Percentiles rank a stretch among this genome's conserved stretches.
Conservation (phyloP, 106 monocot genomes). For the Dioscorea zingiberensis region DNA sequence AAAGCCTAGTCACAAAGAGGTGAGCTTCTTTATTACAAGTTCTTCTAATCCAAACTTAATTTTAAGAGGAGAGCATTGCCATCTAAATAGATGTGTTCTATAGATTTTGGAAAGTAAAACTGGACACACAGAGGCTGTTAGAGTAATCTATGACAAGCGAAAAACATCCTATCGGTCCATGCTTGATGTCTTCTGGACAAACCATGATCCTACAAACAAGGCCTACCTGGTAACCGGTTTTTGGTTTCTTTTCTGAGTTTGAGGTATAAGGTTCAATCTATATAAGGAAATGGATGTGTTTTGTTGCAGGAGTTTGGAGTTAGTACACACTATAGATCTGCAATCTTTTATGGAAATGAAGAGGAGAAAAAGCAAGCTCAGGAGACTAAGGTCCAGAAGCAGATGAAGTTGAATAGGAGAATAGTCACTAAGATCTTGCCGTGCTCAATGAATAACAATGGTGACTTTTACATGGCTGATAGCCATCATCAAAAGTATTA, state of each 20-base stretch:
- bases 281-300: neutral
- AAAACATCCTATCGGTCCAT: conserved; percentile 23
- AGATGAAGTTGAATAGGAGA: conserved; percentile 45
- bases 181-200: conserved; percentile 34
- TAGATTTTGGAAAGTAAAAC: conserved; percentile 33
- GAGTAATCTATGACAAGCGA: conserved; percentile 31
- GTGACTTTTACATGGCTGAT: conserved; percentile 15
- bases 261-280: neutral
- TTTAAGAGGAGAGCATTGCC: too few relatives aligned
- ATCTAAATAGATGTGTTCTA: neutral
- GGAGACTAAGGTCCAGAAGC: conserved; percentile 33
- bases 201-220: conserved; percentile 54
- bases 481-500: conserved; percentile 36
- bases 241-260: neutral
- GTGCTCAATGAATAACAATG: neutral
- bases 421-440: conserved; percentile 38
- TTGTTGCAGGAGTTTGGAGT: conserved; percentile 23
- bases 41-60: too few relatives aligned
- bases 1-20: conserved; percentile 40
- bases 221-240: conserved; percentile 26
- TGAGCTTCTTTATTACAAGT: neutral
- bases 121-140: conserved; percentile 45
- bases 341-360: conserved; percentile 35
- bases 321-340: conserved; percentile 32
- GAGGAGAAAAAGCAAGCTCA: conserved; percentile 44